These are phyloP conservation scores for Citrus sinensis DNA, from an alignment of 345 rosid species.

Conservation along the genomic window DVS_A1.0 CM039166.1:10897001-10897500, in stretches of 20 bases:
- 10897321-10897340: neutral
- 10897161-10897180: neutral
- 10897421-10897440: too few species aligned
- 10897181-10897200: neutral
- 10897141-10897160: neutral
- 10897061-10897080: neutral
- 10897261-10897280: neutral
- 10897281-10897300: neutral
- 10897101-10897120: too few species aligned
- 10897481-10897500: too few species aligned
- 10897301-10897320: neutral
- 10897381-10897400: too few species aligned
- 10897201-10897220: neutral
- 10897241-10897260: neutral
- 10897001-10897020: too few species aligned
- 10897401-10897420: too few species aligned
- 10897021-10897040: neutral
- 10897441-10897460: too few species aligned
- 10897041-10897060: neutral
- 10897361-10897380: too few species aligned
- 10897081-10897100: too few species aligned
- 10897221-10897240: too few species aligned
- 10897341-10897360: neutral
- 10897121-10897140: neutral
- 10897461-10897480: too few species aligned